These are phyloP conservation scores for Stylonectria norvegica DNA, from an alignment of 2,329 filamentous ascomycete species.

Conservation along the genomic window DNA sequence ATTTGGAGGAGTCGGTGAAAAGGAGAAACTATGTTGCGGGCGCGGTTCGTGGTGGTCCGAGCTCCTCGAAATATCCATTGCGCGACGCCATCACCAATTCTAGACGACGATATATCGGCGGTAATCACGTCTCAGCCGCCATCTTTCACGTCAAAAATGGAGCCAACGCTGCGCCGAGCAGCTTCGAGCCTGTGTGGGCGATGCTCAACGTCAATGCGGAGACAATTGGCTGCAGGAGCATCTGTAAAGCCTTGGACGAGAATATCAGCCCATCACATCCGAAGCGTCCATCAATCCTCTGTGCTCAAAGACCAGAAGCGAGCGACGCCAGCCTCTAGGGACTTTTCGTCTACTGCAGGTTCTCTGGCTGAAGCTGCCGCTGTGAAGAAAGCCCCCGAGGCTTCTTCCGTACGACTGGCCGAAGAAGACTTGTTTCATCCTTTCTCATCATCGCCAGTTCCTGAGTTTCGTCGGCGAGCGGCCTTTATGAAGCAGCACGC, in stretches of 20 bases:
- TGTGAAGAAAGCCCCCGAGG: slow-evolving; percentile 18
- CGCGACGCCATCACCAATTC: slow-evolving; percentile 15
- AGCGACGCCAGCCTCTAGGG: slow-evolving; percentile 15
- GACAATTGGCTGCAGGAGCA: slow-evolving; percentile 25
- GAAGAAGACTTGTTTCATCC: slow-evolving; percentile 89
- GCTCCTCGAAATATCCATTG: slow-evolving; percentile 30
- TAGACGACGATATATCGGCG: slow-evolving; percentile 15
- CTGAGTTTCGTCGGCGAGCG: slow-evolving; percentile 81
- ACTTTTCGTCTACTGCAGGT: slow-evolving; percentile 31
- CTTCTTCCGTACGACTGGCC: slow-evolving; percentile 46
- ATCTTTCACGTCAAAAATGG: slow-evolving; percentile 29
- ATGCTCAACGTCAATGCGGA: slow-evolving; percentile 36
- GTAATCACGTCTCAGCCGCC: slow-evolving; percentile 7
- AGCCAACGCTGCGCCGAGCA: slow-evolving; percentile 39
- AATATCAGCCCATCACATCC: slow-evolving; percentile 28
- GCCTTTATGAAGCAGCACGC: slow-evolving; percentile 91
- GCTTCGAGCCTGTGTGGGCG: slow-evolving; percentile 39
- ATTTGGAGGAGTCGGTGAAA: slow-evolving; percentile 25
- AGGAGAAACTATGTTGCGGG: slow-evolving; percentile 38
- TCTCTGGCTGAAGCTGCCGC: slow-evolving; percentile 27
- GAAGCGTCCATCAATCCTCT: slow-evolving; percentile 30
- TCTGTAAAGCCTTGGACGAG: slow-evolving; percentile 25
- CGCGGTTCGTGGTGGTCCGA: slow-evolving; percentile 26
- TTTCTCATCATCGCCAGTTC: slow-evolving; percentile 83
- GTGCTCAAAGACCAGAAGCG: slow-evolving; percentile 21